Evolutionary conservation across 179 eudicot species (phyloP).

Genomic region (Nepenthes alata): DNA sequence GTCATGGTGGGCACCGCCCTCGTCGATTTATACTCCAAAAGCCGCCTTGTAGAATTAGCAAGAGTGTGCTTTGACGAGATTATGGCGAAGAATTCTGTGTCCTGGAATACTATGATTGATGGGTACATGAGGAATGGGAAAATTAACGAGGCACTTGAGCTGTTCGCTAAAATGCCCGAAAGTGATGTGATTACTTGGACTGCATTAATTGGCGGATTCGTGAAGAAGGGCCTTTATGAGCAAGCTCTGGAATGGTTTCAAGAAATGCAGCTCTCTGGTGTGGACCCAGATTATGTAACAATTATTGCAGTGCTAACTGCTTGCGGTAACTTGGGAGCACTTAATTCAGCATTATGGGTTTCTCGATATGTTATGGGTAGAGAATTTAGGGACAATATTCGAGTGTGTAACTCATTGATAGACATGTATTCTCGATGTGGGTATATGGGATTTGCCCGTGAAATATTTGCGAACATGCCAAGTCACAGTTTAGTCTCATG

Average conservation of each 20-base stretch:
- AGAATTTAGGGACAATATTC: constrained; percentile 25
- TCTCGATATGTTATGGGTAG: constrained; percentile 31
- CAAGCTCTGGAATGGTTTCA: constrained; percentile 43
- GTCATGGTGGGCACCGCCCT: constrained; percentile 62
- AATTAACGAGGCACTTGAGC: constrained; percentile 27
- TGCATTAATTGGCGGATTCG: constrained; percentile 49
- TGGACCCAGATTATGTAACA: constrained; percentile 62
- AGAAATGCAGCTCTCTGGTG: constrained; percentile 44
- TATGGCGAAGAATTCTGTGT: constrained; percentile 28
- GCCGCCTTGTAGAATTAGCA: constrained; percentile 29
- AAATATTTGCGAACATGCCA: constrained; percentile 40
- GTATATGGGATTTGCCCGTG: constrained; percentile 40
- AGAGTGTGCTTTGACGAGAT: constrained; percentile 36
- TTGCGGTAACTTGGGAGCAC: constrained; percentile 47
- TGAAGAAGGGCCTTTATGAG: constrained; percentile 40
- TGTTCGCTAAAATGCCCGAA: constrained; percentile 66
- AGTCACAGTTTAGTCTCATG: constrained; percentile 47
- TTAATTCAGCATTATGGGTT: constrained; percentile 51
- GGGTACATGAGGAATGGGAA: constrained; percentile 53
- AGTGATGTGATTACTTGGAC: constrained; percentile 65
- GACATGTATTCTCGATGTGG: constrained; percentile 75
- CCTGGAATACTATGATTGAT: constrained; percentile 72
- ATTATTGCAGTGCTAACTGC: constrained; percentile 48
- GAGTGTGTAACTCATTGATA: constrained; percentile 48
- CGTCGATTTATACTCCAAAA: constrained; percentile 51